Evolutionary conservation across 768 basidiomycete genomes (phyloP).

Genomic region (Panaeolus cyanescens): DNA sequence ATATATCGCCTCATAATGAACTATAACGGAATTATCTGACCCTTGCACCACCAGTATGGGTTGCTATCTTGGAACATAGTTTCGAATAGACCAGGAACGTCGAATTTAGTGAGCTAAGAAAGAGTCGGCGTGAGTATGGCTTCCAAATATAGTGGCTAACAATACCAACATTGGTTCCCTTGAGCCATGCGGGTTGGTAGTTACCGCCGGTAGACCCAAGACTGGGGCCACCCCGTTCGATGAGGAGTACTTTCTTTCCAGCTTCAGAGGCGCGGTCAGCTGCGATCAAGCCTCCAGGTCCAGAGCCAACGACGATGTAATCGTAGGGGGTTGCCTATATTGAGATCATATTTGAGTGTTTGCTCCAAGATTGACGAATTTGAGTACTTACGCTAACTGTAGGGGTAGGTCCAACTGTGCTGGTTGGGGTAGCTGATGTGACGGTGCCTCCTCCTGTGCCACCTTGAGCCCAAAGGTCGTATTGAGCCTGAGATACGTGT

Average conservation of each 20-base stretch:
- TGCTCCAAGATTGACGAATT: neutral
- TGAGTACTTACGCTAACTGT: slow-evolving; percentile 27
- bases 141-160: neutral
- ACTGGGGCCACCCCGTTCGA: slow-evolving; percentile 67
- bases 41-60: slow-evolving; percentile 68
- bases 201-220: slow-evolving; percentile 60
- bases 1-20: neutral
- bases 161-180: slow-evolving; percentile 42
- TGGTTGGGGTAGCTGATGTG: slow-evolving; percentile 32
- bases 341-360: neutral
- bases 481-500: slow-evolving; percentile 47
- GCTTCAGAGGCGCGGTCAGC: slow-evolving; percentile 63
- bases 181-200: slow-evolving; percentile 52
- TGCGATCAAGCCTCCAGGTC: slow-evolving; percentile 58
- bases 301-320: slow-evolving; percentile 59
- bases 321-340: slow-evolving; percentile 47
- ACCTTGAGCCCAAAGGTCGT: slow-evolving; percentile 52
- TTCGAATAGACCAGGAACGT: slow-evolving; percentile 66
- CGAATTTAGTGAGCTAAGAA: slow-evolving; percentile 61
- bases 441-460: slow-evolving; percentile 42
- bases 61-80: slow-evolving; percentile 62
- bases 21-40: slow-evolving; percentile 21
- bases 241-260: slow-evolving; percentile 61
- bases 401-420: slow-evolving; percentile 33
- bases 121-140: neutral